Evolutionary conservation across 2,329 filamentous ascomycete genomes (phyloP).

Genomic region (Fusarium phyllophilum): DNA sequence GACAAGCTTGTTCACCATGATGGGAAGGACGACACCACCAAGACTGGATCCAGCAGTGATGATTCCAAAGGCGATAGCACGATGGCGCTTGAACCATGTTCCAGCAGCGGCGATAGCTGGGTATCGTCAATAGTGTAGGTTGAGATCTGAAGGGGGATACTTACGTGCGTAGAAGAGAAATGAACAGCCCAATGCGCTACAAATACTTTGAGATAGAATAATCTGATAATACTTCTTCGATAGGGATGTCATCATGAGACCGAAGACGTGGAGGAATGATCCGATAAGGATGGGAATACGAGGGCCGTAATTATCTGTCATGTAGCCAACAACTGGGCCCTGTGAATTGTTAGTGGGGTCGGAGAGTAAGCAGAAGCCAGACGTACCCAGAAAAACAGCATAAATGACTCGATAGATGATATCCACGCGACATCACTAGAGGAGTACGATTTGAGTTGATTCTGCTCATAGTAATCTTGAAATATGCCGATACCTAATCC

Average conservation of each 20-base stretch:
- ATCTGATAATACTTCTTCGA: constrained; percentile 54
- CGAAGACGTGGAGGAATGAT: constrained; percentile 67
- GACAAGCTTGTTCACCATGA: constrained; percentile 53
- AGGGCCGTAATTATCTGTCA: constrained; percentile 73
- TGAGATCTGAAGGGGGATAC: fast-evolving
- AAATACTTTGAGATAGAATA: constrained; percentile 53
- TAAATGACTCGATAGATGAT: constrained; percentile 7
- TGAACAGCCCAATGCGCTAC: constrained; percentile 48
- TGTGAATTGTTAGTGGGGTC: constrained; percentile 3
- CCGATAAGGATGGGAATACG: constrained; percentile 64
- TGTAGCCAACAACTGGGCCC: constrained; percentile 68
- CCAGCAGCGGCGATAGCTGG: constrained; percentile 2
- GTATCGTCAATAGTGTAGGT: not conserved
- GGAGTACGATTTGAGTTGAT: constrained; percentile 1
- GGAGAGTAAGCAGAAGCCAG: fast-evolving
- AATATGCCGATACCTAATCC: constrained; percentile 13
- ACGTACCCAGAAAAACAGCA: constrained; percentile 22
- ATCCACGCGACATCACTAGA: constrained; percentile 15
- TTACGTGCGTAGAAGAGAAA: constrained; percentile 32
- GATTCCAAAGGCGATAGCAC: constrained; percentile 51
- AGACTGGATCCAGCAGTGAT: constrained; percentile 50
- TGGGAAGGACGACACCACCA: constrained; percentile 54
- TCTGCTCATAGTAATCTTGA: constrained; percentile 6
- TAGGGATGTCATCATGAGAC: constrained; percentile 71
- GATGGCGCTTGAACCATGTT: constrained; percentile 49